Base-by-base conservation (phyloP, 345 rosid genomes). In the Syzygium aromaticum region DNA sequence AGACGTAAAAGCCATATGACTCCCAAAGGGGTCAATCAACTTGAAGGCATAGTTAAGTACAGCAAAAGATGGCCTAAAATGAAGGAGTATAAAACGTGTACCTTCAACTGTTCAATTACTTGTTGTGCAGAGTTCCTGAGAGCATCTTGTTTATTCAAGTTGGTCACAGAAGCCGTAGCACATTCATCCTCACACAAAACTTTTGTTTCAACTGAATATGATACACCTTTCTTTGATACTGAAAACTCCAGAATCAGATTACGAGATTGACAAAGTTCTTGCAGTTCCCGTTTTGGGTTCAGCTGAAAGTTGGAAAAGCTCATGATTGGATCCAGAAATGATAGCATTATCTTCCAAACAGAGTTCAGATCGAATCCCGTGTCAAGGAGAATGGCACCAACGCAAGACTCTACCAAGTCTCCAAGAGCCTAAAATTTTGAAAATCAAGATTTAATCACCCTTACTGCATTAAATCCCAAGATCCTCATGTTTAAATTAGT, bases 361-460 rank as follows among this genome's bases (percentile, higher is more conserved):
- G 17, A 88, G 87, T 93, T 89, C 92, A 97, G 92, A 92, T 96
- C 84, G 73, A 96, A 91, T 86, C 99, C 99, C 13, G 95, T 85
- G 91, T 96, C 99, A 17, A 97, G 95, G 73, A 96, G 92, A 87
- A 95, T 91, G 87, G 98, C 98, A 84, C 98, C 99, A 85, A 95
- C 77, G 83, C 88, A 92, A 89, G 99, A 95, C 91, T 97, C 99
- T 51, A 97, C 92, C 93, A 97, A 90, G 90, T 97, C 99, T 85
- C 99, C 97, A 54, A 97, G 98, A 67, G 91, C 98, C 98, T 96
- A 95, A 86, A 88, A 43, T 21, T 25, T 73, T 73, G 82, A 73
- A 73, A 73, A 73, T 73, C 82, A 73, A 73, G 46, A 73, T 73
- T 38, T 73, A 38, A 40, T 73, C 49, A 38, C 49, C 82, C 82